phyloP scores from a whole-genome alignment of 768 basidiomycete species.

The Termitomyces sp. region DNA sequence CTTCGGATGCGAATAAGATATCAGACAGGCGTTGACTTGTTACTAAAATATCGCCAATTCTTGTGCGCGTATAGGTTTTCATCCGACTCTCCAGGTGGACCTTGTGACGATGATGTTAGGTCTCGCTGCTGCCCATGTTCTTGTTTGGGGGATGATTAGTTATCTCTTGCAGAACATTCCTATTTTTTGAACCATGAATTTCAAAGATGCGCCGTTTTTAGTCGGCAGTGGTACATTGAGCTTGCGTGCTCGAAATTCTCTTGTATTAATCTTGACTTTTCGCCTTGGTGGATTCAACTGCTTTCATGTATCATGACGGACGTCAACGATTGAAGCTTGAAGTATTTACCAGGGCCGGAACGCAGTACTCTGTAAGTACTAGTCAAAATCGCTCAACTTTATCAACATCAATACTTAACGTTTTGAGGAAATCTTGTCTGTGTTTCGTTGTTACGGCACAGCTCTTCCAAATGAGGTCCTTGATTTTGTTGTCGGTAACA shows the following conservation, averaged over 20 bases:
- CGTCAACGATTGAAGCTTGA: neutral
- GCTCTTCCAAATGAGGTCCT: neutral
- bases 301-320: neutral
- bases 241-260: too few species aligned
- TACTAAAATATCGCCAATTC: too few species aligned
- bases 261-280: too few species aligned
- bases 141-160: neutral
- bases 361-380: neutral
- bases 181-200: neutral
- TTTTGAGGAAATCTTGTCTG: neutral
- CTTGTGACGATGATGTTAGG: neutral
- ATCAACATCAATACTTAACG: neutral
- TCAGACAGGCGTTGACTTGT: neutral
- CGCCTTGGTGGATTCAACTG: neutral
- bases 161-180: neutral
- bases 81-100: neutral
- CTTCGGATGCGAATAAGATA: neutral
- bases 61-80: neutral
- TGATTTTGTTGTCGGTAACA: neutral
- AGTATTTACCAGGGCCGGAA: neutral
- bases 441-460: neutral
- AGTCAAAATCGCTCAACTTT: neutral
- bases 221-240: neutral
- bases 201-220: neutral
- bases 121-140: neutral